Base-by-base conservation (phyloP, 768 basidiomycete genomes). In the Kwoniella newhampshirensis region DNA sequence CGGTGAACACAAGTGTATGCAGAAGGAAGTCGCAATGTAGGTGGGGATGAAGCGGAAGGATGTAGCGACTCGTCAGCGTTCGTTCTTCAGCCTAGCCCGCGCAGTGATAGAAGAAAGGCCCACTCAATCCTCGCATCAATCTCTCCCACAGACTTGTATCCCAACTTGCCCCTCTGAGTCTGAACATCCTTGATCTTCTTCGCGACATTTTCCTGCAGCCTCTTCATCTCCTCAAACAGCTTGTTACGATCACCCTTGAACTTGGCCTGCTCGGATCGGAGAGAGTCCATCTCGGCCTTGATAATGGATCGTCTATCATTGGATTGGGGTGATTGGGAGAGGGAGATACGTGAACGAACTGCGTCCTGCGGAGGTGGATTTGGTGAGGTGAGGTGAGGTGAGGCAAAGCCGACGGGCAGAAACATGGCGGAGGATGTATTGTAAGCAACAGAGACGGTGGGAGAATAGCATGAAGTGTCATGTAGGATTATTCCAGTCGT, bases 151-250 rank as follows among this genome's bases (percentile, higher is more conserved):
- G 83, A 85, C 79, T 88, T 92, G 79, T 83, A 96, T 15, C 83
- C 79, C 0, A 82, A 80, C 78, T 94, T 98, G 26, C 82, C 80
- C 76, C 86, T 86, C 5, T 87, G 82, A 45, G 86, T 81, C 73
- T 96, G 86, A 60, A 96, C 80, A 70, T 91, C 91, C 78, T 92
- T 91, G 68, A 86, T 82, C 90, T 91, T 94, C 79, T 88, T 89
- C 74, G 85, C 81, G 48, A 93, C 81, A 35, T 75, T 79, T 5
- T 94, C 93, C 72, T 93, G 84, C 42, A 91, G 68, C 9, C 82
- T 65, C 74, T 88, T 90, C 62, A 96, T 78, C 76, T 92, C 86
- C 30, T 92, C 90, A 42, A 84, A 73, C 44, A 86, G 78, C 78
- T 89, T 90, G 13, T 51, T 46, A 7, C 77, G 54, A 51, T 71